phyloP scores from a whole-genome alignment of 805 yeast genomes.

The Helenozyma baotianmanensis region DNA sequence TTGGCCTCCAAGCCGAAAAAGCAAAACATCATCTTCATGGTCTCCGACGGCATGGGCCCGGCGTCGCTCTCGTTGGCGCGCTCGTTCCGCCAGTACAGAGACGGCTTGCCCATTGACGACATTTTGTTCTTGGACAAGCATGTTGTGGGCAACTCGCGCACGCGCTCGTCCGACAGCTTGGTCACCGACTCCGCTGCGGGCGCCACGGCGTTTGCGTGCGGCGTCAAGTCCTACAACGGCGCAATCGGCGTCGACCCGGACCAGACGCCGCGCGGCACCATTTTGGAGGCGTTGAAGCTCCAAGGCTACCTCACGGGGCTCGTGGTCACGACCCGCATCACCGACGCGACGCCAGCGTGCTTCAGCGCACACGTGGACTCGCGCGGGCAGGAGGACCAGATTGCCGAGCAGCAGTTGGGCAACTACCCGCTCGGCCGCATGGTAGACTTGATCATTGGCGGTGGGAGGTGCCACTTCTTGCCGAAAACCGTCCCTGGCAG shows the following conservation, averaged over 20 bases:
- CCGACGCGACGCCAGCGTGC: constrained; percentile 95
- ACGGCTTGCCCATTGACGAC: constrained; percentile 50
- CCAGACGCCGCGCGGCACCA: constrained; percentile 76
- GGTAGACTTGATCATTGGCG: constrained; percentile 85
- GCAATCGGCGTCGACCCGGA: constrained; percentile 82
- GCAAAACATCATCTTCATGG: constrained; percentile 80
- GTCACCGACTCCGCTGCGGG: constrained; percentile 97
- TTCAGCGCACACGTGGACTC: constrained; percentile 76
- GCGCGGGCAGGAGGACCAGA: constrained; percentile 75
- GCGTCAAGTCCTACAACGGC: constrained; percentile 77
- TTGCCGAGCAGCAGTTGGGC: constrained; percentile 86
- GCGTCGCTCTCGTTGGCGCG: constrained; percentile 78
- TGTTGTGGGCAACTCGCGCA: constrained; percentile 79
- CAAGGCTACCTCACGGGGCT: constrained; percentile 81
- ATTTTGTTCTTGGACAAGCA: constrained; percentile 60
- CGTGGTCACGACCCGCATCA: constrained; percentile 86
- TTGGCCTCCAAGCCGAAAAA: constrained; percentile 27
- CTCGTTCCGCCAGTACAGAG: constrained; percentile 62
- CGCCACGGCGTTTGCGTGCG: constrained; percentile 91
- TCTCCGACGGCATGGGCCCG: constrained; percentile 96
- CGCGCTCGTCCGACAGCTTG: constrained; percentile 70
- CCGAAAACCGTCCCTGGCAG: constrained; percentile 50
- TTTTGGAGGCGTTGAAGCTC: constrained; percentile 81
- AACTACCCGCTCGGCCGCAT: constrained; percentile 70
- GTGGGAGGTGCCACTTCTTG: constrained; percentile 82